Evolutionary conservation across 371 early-diverging fungal species (phyloP), one percentile per base, ranked within the genome.

Genomic region (Choanephora cucurbitarum): DNA sequence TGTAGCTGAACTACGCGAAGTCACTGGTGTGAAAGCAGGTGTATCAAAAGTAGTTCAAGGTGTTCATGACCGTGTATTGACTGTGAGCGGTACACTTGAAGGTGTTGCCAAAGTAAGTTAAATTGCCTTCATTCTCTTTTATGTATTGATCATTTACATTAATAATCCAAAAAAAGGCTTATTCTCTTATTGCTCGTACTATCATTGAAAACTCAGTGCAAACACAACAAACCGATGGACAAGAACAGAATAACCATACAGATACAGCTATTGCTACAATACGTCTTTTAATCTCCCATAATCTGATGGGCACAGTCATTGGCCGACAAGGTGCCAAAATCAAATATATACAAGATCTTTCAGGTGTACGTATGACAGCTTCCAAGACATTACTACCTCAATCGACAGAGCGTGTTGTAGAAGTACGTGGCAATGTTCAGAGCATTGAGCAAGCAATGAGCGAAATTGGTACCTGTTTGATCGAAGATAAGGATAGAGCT

Each of bases 41-140:
- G 91, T 97, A 55, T 90, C 92, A 52, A 91, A 95, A 70, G 87
- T 86, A 19, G 86, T 94, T 31, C 89, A 85, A 52, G 89, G 89
- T 52, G 88, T 90, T 33, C 84, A 81, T 52, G 96, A 95, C 60
- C 87, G 97, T 39, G 84, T 96, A 49, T 67, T 96, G 49, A 91
- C 92, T 15, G 82, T 94, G 33, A 82, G 83, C 45, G 97, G 96
- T 33, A 71, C 87, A 51, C 71, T 89, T 46, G 84, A 84, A 55
- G 79, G 84, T 42, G 91, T 92, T 44, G 87, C 92, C 33, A 79
- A 80, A 75, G 84, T 84, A 70, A 64, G 77, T 28, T 48, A n/a
- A n/a, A n/a, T n/a, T n/a, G n/a, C n/a, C n/a, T n/a, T n/a, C n/a
- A n/a, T n/a, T n/a, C n/a, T n/a, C n/a, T n/a, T n/a, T n/a, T n/a